Base-by-base conservation (phyloP, 192 early-diverging fungal species). In the Glomus cerebriforme region DNA sequence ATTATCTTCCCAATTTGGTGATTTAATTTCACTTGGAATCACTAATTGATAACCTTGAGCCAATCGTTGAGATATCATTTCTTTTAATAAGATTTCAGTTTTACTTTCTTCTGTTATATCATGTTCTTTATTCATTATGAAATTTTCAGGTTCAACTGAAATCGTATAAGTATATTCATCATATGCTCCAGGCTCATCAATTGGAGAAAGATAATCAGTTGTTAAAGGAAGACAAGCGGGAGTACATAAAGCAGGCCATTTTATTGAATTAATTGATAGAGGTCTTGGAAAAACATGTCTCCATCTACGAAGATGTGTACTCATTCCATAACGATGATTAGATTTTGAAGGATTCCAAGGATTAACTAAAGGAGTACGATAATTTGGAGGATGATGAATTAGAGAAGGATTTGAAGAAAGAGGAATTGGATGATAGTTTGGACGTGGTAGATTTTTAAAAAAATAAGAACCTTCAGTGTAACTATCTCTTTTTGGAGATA, bases 211-310 rank as follows among this genome's bases (percentile, higher is more conserved):
- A 66, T 89, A 96, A 78, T 97, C 94, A 0, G 94, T 97, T 1
- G 96, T 97, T 59, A 99, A 82, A 10, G 98, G 98, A 49, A 99
- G 83, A 80, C 94, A 96, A 15, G 97, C 98, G 0, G 98, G 98
- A 13, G 95, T 96, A 73, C 90, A 93, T 26, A 99, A 78, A 5
- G 96, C 96, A 66, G 90, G 91, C 98, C 98, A 99, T 60, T 96
- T 85, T 24, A 91, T 79, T 24, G 82, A 82, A 45, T 82, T 86
- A 17, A 77, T 83, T 32, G 73, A 60, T 39, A 63, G 19, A 2
- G 64, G 79, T 64, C 77, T 67, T 10, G 85, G 93, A 75, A 95
- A 93, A 1, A 95, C 91, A 77, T 95, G 92, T n/a, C 95, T 89
- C 97, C 97, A 99, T 12, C 95, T 92, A 68, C 91, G 80, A 32